Conservation (phyloP, 2,329 filamentous ascomycete genomes). For the Calonectria pseudoturangicola region DNA sequence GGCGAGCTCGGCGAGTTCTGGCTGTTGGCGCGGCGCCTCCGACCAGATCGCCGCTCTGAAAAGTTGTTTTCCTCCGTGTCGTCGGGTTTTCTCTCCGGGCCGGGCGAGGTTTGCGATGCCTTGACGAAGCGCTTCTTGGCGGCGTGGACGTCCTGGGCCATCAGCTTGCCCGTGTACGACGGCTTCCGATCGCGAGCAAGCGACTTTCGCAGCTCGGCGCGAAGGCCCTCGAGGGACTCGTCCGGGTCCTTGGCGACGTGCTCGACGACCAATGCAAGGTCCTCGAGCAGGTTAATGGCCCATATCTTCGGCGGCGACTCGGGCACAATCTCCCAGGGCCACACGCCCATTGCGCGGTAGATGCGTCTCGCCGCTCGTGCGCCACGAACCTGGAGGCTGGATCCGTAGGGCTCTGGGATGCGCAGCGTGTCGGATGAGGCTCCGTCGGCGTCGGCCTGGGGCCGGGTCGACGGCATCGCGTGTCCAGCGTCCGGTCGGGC, state of each 20-base stretch:
- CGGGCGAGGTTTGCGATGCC: constrained; percentile 47
- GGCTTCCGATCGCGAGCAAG: constrained; percentile 55
- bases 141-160: constrained; percentile 55
- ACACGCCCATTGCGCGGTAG: constrained; percentile 54
- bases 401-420: constrained; percentile 54
- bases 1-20: constrained; percentile 49
- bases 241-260: constrained; percentile 53
- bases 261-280: constrained; percentile 54
- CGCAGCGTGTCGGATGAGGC: constrained; percentile 47
- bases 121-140: constrained; percentile 55
- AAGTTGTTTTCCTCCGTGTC: constrained; percentile 44
- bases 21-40: constrained; percentile 47
- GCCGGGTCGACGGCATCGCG: constrained; percentile 53
- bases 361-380: constrained; percentile 54
- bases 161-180: constrained; percentile 55
- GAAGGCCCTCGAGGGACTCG: constrained; percentile 53
- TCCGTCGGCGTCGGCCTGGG: constrained; percentile 49
- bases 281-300: constrained; percentile 56
- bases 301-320: constrained; percentile 56
- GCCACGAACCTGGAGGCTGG: constrained; percentile 52
- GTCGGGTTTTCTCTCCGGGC: constrained; percentile 43
- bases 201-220: constrained; percentile 52
- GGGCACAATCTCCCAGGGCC: constrained; percentile 56
- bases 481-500: constrained; percentile 31
- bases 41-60: constrained; percentile 49